Evolutionary conservation across 306 rosid species (phyloP), one percentile per base, ranked within the genome.

Genomic region (Urtica urens): DNA sequence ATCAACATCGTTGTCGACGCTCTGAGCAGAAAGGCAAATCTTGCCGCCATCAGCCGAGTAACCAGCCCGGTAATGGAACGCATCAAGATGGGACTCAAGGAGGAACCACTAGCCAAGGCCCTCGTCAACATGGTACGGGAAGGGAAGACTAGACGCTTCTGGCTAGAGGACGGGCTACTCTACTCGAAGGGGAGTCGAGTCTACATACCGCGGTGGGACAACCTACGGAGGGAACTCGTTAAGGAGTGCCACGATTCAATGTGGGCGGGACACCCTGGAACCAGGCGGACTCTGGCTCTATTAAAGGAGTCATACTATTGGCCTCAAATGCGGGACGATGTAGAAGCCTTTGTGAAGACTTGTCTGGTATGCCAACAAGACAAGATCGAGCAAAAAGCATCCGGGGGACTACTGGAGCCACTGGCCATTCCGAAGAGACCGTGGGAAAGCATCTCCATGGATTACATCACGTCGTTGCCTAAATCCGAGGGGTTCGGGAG

Each of bases 361-460:
- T 47, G 4, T 21, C 52, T 47, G 4, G 2, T 47, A 6, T 47
- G 17, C 7, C 34, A 47, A 21, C 17, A 17, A 41, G 47, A 41
- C 2, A 41, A n/a, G 22, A n/a, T 19, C 0, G 47, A 41, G 22
- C 47, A 41, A 47, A 30, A 47, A 12, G 5, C 10, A 47, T 34
- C 35, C 2, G 1, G 13, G 5, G 52, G 52, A 34, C 26, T 47
- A 17, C 8, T 47, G 3, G 28, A 22, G n/a, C 31, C 52, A 2
- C 17, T 47, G 15, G 17, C 52, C 3, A 47, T 21, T 12, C n/a
- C 21, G 8, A 28, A 22, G 1, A 24, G 19, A 11, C 18, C 28
- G 14, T 23, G 52, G 28, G 33, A 28, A 34, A 24, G 3, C n/a
- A 7, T 47, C 31, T 47, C 52, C 29, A 47, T 47, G 52, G 52